A percentile compares a stretch with the other conserved stretches of the same genome.
These are phyloP conservation scores for Penicillium sp. DNA, from an alignment of 2,329 filamentous ascomycete species.

Conservation along the genomic window DNA sequence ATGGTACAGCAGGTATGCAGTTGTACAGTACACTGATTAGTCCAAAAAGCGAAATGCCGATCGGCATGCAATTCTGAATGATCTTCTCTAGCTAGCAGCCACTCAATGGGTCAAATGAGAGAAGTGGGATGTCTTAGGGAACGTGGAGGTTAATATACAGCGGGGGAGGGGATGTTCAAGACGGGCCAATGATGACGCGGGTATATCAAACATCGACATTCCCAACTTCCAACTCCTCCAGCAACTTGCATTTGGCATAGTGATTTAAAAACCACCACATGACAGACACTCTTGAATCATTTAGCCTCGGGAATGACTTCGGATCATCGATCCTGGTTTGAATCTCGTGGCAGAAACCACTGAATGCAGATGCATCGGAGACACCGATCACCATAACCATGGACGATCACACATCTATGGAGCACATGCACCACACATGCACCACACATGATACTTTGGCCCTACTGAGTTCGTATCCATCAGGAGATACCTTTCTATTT, in stretches of 20 bases:
- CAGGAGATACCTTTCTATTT: background rate
- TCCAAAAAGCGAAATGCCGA: background rate
- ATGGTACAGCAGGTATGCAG: background rate
- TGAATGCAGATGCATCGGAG: background rate
- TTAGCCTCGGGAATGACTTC: background rate
- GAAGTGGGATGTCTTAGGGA: background rate
- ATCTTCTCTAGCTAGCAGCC: background rate
- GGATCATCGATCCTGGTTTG: background rate
- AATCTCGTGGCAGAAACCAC: background rate
- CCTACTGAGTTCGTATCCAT: background rate
- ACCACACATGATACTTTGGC: background rate
- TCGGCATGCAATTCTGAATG: background rate
- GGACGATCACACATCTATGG: background rate
- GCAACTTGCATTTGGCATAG: background rate
- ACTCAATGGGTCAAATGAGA: background rate
- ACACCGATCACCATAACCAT: background rate
- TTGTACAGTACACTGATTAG: background rate
- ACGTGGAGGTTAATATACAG: conserved; percentile 4
- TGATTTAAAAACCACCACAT: background rate
- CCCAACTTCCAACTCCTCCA: background rate
- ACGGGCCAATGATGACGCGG: conserved; percentile 27
- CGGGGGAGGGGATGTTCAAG: conserved; percentile 7
- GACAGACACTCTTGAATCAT: background rate
- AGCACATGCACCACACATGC: too few relatives aligned
- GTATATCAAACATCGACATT: conserved; percentile 28